Base-by-base conservation (phyloP, 2,329 filamentous ascomycete species). In the Penicillium fuscoglaucum region DNA sequence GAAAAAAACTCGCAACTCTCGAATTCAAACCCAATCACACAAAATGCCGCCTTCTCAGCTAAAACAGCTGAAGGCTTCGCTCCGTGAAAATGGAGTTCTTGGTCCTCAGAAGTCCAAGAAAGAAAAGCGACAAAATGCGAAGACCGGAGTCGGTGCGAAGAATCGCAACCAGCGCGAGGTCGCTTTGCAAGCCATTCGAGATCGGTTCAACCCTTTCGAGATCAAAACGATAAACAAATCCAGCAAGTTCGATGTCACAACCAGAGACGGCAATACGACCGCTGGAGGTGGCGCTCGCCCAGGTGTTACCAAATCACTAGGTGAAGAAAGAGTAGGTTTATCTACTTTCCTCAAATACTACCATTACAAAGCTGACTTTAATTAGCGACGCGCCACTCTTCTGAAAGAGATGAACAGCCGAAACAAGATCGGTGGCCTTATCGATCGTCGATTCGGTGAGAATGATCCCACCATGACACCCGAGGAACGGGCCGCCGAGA, bases 121-220 rank as follows among this genome's bases (percentile, higher is more conserved):
- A 78, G 90, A 96, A 74, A 92, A 90, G 74, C 90, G 90, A 70
- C 87, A 89, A 71, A 83, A 84, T 70, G 85, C 83, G 54, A 87
- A 87, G 74, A 86, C 86, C 75, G 84, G 83, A 52, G 86, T 84
- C 57, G 83, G 82, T 62, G 85, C 84, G 66, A 88, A 93, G 69
- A 90, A 91, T 76, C 87, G 90, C 60, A 83, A 91, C 28, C 86
- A 91, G 73, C 86, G 89, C 71, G 85, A 89, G 70, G 88, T 87
- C 56, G 90, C 92, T 17, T 82, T 99, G 62, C 87, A 90, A 67
- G 86, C 85, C 57, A 97, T 99, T 73, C 89, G 95, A 71, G 93
- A 98, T 70, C 89, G 93, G 66, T 98, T 98, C 84, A 99, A 99
- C 74, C 95, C 95, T 0, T 99, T 99, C 76, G 95, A 99, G 72